Percentiles rank a stretch among this genome's conserved stretches.
Evolutionary conservation across 2,329 filamentous ascomycete genomes (phyloP).

Genomic region (Colletotrichum spaethianum): DNA sequence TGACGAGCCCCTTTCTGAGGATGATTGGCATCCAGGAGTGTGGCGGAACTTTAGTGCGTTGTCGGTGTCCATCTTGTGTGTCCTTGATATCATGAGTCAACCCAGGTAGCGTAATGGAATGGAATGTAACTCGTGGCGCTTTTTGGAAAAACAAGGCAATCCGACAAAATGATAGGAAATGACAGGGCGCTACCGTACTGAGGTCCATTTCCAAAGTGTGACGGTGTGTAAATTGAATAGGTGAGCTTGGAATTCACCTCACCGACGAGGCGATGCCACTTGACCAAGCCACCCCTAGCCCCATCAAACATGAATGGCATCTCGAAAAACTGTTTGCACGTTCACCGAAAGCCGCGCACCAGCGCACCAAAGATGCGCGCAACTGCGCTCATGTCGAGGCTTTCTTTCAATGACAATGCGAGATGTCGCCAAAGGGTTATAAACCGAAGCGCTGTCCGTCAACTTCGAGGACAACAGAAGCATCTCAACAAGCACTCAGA

Average conservation of each 20-base stretch:
- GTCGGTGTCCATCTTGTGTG: background rate
- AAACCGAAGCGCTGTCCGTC: background rate
- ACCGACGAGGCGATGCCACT: constrained; percentile 10
- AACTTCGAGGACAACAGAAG: background rate
- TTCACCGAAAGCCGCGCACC: background rate
- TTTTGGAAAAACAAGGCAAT: background rate
- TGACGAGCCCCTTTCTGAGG: too few species aligned
- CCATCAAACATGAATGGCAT: background rate
- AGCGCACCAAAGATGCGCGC: background rate
- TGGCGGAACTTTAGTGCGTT: background rate
- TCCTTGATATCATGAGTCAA: background rate
- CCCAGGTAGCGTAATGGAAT: background rate
- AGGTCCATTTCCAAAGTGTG: background rate
- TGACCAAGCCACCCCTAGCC: background rate
- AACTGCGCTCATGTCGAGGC: background rate
- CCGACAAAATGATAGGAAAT: background rate
- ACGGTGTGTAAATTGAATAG: background rate
- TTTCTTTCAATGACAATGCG: background rate
- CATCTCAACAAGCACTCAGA: background rate
- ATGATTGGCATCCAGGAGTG: background rate
- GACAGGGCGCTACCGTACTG: background rate
- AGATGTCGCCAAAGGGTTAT: background rate
- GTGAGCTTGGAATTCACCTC: background rate
- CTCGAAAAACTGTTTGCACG: background rate
- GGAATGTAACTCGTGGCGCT: background rate